These are phyloP conservation scores for Leishmania amazonensis DNA, from an alignment of 208 protist species.

Conservation along the genomic window DNA sequence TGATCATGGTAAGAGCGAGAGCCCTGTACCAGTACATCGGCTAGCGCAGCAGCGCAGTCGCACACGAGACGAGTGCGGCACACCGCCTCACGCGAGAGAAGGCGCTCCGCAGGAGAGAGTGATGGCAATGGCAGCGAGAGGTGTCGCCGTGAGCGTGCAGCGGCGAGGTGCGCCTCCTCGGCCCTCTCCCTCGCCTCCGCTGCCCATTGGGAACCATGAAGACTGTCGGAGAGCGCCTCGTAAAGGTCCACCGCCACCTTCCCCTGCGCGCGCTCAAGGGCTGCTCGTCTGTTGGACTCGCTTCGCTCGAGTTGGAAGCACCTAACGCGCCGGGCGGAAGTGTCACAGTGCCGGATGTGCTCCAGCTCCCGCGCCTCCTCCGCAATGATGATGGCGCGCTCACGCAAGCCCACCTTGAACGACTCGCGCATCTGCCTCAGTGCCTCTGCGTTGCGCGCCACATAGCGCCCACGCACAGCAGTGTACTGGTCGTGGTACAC, in stretches of 20 bases:
- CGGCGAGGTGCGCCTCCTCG: neutral
- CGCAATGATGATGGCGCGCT: constrained; percentile 11
- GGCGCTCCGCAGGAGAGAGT: constrained; percentile 13
- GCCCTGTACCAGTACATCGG: neutral
- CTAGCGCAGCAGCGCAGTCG: neutral
- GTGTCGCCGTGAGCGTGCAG: neutral
- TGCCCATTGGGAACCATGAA: neutral
- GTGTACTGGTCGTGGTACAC: constrained; percentile 29
- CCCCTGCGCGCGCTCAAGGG: neutral
- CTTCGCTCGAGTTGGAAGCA: neutral
- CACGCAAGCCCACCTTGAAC: neutral
- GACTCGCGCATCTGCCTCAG: constrained; percentile 7
- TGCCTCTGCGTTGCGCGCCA: constrained; percentile 9
- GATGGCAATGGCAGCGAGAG: constrained; percentile 1
- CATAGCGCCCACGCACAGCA: constrained; percentile 22
- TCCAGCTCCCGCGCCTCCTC: constrained; percentile 17
- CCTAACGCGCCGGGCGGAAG: constrained; percentile 5
- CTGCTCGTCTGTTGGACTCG: neutral
- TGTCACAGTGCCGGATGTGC: constrained; percentile 5
- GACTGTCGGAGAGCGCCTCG: neutral
- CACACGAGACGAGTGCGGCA: constrained; percentile 2
- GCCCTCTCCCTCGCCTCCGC: neutral
- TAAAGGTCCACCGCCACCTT: neutral
- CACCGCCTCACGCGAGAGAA: constrained; percentile 24
- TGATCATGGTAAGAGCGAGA: neutral